A percentile compares a stretch with the other conserved stretches of the same genome.
Conservation (phyloP, 495 filamentous ascomycete species). For the Annulohypoxylon nitens region DNA sequence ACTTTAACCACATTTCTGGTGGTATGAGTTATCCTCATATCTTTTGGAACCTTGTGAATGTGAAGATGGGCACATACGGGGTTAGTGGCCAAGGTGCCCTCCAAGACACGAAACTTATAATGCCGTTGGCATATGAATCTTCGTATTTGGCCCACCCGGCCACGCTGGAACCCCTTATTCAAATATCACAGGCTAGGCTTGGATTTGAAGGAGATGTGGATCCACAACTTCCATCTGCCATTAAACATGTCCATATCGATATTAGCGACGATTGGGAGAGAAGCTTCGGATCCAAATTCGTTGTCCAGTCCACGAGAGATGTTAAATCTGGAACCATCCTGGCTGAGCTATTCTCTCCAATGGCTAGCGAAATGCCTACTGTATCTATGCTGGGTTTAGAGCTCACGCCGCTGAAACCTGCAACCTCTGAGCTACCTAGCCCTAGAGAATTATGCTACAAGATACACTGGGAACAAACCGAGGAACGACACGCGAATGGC, state of each 20-base stretch:
- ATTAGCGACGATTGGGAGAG: slow-evolving; percentile 48
- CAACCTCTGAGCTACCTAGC: not conserved
- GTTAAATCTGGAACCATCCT: slow-evolving; percentile 44
- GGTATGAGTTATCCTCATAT: slow-evolving; percentile 56
- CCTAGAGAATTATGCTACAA: slow-evolving; percentile 58
- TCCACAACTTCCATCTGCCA: slow-evolving; percentile 42
- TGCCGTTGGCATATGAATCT: slow-evolving; percentile 63
- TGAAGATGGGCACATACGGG: slow-evolving; percentile 48
- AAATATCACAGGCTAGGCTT: slow-evolving; percentile 52
- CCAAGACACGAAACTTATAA: slow-evolving; percentile 60
- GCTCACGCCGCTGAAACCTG: slow-evolving; percentile 38
- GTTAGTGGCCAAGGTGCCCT: slow-evolving; percentile 54
- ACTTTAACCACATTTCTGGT: slow-evolving; percentile 37
- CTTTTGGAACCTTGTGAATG: slow-evolving; percentile 57
- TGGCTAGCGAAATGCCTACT: slow-evolving; percentile 43
- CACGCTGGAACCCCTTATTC: slow-evolving; percentile 60
- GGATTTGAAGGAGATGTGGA: slow-evolving; percentile 25
- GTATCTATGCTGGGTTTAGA: slow-evolving; percentile 53
- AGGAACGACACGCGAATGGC: slow-evolving; percentile 35
- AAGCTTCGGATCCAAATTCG: slow-evolving; percentile 48
- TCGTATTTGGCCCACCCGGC: slow-evolving; percentile 61
- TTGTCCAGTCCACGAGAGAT: slow-evolving; percentile 49
- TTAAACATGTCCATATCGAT: slow-evolving; percentile 51
- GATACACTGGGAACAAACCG: slow-evolving; percentile 58
- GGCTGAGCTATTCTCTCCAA: slow-evolving; percentile 51